These are phyloP conservation scores for Helotiales sp. DNA, from an alignment of 2,329 filamentous ascomycete species.

Conservation along the genomic window DNA sequence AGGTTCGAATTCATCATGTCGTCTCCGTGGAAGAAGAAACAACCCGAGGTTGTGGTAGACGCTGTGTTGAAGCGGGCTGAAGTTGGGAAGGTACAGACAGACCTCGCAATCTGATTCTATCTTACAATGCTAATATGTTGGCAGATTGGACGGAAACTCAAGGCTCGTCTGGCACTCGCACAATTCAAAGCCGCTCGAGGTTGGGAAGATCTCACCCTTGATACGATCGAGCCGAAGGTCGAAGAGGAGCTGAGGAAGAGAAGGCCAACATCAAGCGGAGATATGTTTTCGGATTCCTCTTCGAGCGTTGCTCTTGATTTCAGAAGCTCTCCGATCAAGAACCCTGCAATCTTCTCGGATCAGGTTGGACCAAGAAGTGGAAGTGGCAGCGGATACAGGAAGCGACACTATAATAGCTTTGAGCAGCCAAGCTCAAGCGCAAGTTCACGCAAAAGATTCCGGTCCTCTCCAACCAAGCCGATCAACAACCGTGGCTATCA, in stretches of 20 bases:
- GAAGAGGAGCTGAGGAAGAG: slow-evolving; percentile 75
- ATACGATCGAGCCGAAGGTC: slow-evolving; percentile 82
- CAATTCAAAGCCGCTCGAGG: slow-evolving; percentile 98
- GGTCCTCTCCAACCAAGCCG: slow-evolving; percentile 61
- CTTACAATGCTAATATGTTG: slow-evolving; percentile 27
- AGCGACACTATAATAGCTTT: slow-evolving; percentile 66
- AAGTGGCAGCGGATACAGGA: slow-evolving; percentile 69
- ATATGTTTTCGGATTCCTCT: slow-evolving; percentile 84
- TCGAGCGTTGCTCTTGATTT: slow-evolving; percentile 77
- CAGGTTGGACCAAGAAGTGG: slow-evolving; percentile 63
- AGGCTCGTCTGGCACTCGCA: slow-evolving; percentile 92
- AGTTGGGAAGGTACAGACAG: slow-evolving; percentile 70
- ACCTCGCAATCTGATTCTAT: slow-evolving; percentile 13
- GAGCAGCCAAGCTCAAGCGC: slow-evolving; percentile 58
- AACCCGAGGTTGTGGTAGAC: slow-evolving; percentile 68
- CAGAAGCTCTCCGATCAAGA: slow-evolving; percentile 86
- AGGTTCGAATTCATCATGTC: slow-evolving; percentile 50
- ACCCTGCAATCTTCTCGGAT: slow-evolving; percentile 78
- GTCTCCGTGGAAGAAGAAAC: slow-evolving; percentile 63
- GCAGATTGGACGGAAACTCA: slow-evolving; percentile 89
- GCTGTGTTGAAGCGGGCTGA: slow-evolving; percentile 74
- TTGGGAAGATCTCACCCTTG: slow-evolving; percentile 88
- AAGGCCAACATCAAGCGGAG: slow-evolving; percentile 66
- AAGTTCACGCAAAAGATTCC: slow-evolving; percentile 68
- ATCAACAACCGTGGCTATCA: slow-evolving; percentile 68